Percentiles rank a stretch among this genome's conserved stretches.
Conservation (phyloP, 805 yeast species). For the Dipodascus geniculatus region DNA sequence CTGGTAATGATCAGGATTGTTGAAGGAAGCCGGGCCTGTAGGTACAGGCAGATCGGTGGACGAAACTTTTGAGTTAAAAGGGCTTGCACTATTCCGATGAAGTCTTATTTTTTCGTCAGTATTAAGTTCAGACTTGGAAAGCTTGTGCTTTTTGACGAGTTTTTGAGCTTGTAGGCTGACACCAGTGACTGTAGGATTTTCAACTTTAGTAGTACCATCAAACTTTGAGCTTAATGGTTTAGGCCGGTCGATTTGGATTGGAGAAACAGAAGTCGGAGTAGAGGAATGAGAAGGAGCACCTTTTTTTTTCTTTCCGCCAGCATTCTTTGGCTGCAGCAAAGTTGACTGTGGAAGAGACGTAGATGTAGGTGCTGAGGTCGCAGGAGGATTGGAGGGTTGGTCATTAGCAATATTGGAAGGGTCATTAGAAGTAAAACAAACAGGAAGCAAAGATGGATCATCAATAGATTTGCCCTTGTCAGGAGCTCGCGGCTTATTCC, state of each 20-base stretch:
- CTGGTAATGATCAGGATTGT: neutral
- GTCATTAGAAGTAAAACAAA: neutral
- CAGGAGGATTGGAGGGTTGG: neutral
- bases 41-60: neutral
- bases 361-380: neutral
- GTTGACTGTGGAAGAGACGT: neutral
- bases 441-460: neutral
- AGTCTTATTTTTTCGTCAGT: neutral
- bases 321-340: neutral
- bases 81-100: neutral
- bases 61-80: neutral
- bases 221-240: neutral
- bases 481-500: neutral
- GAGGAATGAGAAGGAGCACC: neutral
- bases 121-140: neutral
- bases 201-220: neutral
- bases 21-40: neutral
- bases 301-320: neutral
- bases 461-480: neutral
- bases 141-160: neutral
- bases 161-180: neutral
- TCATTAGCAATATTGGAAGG: neutral
- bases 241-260: neutral
- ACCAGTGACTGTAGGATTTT: too few relatives aligned
- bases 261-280: neutral